A percentile compares a stretch with the other conserved stretches of the same genome.
Conservation (phyloP, 768 basidiomycete species). For the Xerocomellus chrysenteron region DNA sequence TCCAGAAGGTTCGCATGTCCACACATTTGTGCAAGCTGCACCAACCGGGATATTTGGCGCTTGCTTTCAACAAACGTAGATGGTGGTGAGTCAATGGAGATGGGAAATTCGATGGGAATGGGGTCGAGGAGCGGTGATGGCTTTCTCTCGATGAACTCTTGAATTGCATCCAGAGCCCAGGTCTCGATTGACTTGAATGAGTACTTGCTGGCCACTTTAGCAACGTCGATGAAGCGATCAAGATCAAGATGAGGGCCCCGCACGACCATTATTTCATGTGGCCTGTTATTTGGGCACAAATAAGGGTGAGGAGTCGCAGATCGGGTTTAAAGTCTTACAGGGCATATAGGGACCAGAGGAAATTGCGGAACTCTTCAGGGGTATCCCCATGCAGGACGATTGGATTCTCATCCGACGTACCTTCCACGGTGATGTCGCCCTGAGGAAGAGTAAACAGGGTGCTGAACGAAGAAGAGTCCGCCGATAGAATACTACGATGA, state of each 20-base stretch:
- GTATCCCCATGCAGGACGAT: slow-evolving; percentile 64
- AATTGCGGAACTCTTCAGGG: slow-evolving; percentile 63
- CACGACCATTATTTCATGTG: slow-evolving; percentile 55
- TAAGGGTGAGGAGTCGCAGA: not conserved
- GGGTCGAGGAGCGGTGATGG: slow-evolving; percentile 50
- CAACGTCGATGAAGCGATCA: slow-evolving; percentile 56
- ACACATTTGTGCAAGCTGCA: slow-evolving; percentile 68
- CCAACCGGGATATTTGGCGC: slow-evolving; percentile 55
- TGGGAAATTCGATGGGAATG: slow-evolving; percentile 34
- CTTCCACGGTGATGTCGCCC: slow-evolving; percentile 51
- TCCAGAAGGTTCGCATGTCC: slow-evolving; percentile 57
- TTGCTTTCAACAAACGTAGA: slow-evolving; percentile 40
- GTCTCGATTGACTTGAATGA: slow-evolving; percentile 71
- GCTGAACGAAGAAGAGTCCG: slow-evolving; percentile 62
- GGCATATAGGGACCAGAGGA: slow-evolving; percentile 77
- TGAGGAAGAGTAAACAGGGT: slow-evolving; percentile 69
- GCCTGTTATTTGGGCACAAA: slow-evolving; percentile 38
- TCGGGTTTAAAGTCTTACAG: slow-evolving; percentile 44
- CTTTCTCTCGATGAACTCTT: slow-evolving; percentile 61
- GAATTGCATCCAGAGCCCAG: slow-evolving; percentile 74
- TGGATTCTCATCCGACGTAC: slow-evolving; percentile 62
- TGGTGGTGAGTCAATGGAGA: slow-evolving; percentile 28
- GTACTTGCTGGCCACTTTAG: slow-evolving; percentile 69
- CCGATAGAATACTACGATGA: slow-evolving; percentile 58
- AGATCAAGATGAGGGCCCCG: slow-evolving; percentile 52